Evolutionary conservation across 139 green algal genomes (phyloP), one percentile per base, ranked within the genome.

Genomic region (Chlorella sp.): DNA sequence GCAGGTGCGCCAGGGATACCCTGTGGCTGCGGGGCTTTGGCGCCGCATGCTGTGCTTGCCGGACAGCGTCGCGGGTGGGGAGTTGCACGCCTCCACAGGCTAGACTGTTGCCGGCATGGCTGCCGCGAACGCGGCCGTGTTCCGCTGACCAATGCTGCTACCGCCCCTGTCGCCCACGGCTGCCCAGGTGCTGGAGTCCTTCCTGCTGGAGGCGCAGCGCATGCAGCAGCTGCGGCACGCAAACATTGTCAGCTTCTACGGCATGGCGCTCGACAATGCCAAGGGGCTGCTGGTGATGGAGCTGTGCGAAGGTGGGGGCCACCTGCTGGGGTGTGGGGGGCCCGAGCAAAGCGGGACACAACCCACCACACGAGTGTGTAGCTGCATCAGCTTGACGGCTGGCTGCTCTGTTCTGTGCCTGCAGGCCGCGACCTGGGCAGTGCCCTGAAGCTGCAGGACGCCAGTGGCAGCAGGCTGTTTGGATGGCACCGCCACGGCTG

Each of bases 151-250:
- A 65, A 16, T 65, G 9, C 22, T 65, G 3, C 22, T 16, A 65
- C 30, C 56, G 56, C 56, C 56, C 7, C 56, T 30, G 56, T n/a
- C n/a, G n/a, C n/a, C n/a, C n/a, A n/a, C n/a, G n/a, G n/a, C 65
- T 4, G 7, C 34, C 65, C 51, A 60, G 32, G 65, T 72, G 65
- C n/a, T 40, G 65, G 65, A 72, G 65, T n/a, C 65, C 5, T 72
- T 72, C 65, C 65, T 72, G 1, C n/a, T 34, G 34, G 65, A 72
- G 65, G 65, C 65, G 32, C 65, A 40, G 65, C 65, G 65, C 65
- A 72, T 72, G 65, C 65, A 72, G 65, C 28, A 40, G 32, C 65
- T 72, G 65, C 65, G 65, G 28, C 65, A 72, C 65, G n/a, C 65
- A n/a, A n/a, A 72, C n/a, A 16, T 72, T 3, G 34, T 72, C n/a